These are phyloP conservation scores for Urochloa ruziziensis DNA, from an alignment of 176 grass and related monocot genomes.

Conservation along the genomic window DNA sequence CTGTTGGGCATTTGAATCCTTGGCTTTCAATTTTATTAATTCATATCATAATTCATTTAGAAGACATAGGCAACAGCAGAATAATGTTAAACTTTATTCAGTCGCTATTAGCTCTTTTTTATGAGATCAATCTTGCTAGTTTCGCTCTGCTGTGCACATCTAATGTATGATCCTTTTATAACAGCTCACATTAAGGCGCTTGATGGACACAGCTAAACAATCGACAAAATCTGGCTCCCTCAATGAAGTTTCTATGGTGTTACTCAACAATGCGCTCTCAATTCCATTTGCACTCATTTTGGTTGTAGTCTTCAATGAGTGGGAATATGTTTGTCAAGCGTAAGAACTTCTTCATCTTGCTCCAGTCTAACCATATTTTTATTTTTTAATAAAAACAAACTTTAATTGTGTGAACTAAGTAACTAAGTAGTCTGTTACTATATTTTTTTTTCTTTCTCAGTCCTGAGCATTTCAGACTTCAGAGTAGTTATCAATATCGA, in stretches of 20 bases:
- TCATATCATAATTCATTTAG: neutral
- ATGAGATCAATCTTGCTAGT: neutral
- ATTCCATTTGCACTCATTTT: conserved; percentile 77
- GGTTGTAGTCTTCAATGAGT: conserved; percentile 71
- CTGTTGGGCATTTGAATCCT: neutral
- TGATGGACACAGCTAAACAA: conserved; percentile 87
- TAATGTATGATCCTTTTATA: conserved; percentile 6
- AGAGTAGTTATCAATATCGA: neutral
- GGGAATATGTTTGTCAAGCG: conserved; percentile 77
- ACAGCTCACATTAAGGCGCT: conserved; percentile 59
- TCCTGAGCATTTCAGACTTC: neutral
- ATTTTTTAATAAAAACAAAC: neutral
- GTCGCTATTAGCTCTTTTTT: neutral
- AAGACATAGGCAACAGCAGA: neutral
- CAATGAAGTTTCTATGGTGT: conserved; percentile 91
- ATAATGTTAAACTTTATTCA: neutral
- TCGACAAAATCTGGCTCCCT: conserved; percentile 79
- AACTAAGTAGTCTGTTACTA: neutral
- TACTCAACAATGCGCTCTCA: conserved; percentile 83
- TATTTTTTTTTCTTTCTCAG: neutral
- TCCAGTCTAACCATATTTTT: neutral
- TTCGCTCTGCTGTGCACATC: neutral
- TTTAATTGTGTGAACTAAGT: neutral
- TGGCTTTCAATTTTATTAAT: neutral
- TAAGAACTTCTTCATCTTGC: conserved; percentile 45